Conservation (phyloP, 768 basidiomycete genomes). For the Paxillus ammoniavirescens region DNA sequence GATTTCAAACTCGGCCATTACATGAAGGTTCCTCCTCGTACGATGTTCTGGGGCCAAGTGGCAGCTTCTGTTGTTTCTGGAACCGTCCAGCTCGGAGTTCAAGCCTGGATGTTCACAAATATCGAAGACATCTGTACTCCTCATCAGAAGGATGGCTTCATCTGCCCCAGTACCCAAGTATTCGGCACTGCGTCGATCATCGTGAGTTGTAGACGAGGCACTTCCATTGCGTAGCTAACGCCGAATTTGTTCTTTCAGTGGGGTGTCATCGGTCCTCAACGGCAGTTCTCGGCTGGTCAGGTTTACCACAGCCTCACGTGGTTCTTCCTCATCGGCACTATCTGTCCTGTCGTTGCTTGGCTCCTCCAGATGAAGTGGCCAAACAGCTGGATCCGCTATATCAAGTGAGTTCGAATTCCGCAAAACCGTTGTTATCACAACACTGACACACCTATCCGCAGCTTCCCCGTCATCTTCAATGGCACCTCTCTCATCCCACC, state of each 20-base stretch:
- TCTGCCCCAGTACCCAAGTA: constrained; percentile 37
- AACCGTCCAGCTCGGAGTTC: constrained; percentile 65
- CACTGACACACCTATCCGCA: constrained; percentile 24
- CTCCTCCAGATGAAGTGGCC: constrained; percentile 58
- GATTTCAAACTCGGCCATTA: constrained; percentile 80
- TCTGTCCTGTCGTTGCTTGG: constrained; percentile 58
- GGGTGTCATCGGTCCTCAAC: constrained; percentile 81
- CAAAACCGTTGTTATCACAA: background rate
- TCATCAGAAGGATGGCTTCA: constrained; percentile 24
- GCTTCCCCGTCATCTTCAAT: constrained; percentile 50
- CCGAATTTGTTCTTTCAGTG: constrained; percentile 31
- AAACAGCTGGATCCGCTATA: constrained; percentile 57
- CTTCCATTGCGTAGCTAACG: background rate
- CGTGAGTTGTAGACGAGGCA: constrained; percentile 36
- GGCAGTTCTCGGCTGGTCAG: constrained; percentile 69
- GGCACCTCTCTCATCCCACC: constrained; percentile 65
- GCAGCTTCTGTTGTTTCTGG: constrained; percentile 60
- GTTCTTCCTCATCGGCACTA: constrained; percentile 78
- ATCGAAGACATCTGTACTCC: constrained; percentile 34
- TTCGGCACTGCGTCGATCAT: constrained; percentile 51
- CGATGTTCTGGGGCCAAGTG: constrained; percentile 71
- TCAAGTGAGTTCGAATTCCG: constrained; percentile 49
- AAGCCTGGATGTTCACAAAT: constrained; percentile 54
- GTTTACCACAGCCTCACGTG: constrained; percentile 61
- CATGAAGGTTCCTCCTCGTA: constrained; percentile 66